Evolutionary conservation across 805 yeast genomes (phyloP).

Genomic region (Candida khao-thaluensis): DNA sequence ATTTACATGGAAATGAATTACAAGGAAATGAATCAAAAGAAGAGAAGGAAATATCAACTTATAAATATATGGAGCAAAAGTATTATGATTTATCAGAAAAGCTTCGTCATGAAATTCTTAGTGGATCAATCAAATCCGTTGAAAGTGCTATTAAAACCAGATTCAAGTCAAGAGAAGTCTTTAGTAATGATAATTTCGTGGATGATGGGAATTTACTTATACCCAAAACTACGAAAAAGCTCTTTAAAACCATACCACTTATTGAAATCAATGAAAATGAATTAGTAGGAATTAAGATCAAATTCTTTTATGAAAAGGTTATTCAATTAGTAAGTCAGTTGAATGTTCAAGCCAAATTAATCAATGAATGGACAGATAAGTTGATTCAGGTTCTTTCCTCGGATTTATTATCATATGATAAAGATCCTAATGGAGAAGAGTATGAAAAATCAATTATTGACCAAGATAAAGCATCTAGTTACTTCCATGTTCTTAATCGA

Average conservation of each 20-base stretch:
- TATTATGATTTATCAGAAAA: conserved; percentile 38
- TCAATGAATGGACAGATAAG: conserved; percentile 52
- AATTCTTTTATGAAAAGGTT: conserved; percentile 22
- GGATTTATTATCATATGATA: conserved; percentile 50
- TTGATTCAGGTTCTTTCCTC: conserved; percentile 43
- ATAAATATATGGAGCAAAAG: conserved; percentile 26
- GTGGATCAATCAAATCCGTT: conserved; percentile 29
- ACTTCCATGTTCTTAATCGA: conserved; percentile 49
- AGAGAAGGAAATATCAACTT: conserved; percentile 1
- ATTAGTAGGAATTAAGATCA: conserved; percentile 21
- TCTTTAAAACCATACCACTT: conserved; percentile 30
- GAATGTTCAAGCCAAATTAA: conserved; percentile 49
- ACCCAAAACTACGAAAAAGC: conserved; percentile 34
- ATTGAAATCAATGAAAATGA: conserved; percentile 20
- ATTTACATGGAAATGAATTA: neutral
- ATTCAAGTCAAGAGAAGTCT: conserved; percentile 22
- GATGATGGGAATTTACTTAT: conserved; percentile 32
- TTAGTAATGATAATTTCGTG: conserved; percentile 12
- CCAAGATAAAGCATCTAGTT: conserved; percentile 68
- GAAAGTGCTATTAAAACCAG: conserved; percentile 23
- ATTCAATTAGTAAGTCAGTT: conserved; percentile 30
- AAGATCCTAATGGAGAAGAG: conserved; percentile 67
- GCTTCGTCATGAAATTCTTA: conserved; percentile 32
- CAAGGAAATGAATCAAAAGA: neutral
- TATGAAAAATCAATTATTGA: conserved; percentile 70